Conservation (phyloP, 495 filamentous ascomycete genomes). For the Talaromyces wortmannii region DNA sequence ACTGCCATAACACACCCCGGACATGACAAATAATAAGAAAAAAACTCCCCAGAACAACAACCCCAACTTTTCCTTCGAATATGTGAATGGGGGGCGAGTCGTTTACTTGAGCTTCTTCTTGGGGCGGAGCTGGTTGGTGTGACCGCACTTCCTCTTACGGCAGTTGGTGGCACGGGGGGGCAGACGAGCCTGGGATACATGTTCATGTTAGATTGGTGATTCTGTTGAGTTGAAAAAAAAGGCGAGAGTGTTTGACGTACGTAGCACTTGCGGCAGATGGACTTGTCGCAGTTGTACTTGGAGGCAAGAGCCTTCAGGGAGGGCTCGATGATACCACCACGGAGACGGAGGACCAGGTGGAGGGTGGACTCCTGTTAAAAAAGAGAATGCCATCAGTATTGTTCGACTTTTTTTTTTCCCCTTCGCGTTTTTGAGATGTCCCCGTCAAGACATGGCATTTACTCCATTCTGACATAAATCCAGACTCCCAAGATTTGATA, state of each 20-base stretch:
- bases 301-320: conserved; percentile 95
- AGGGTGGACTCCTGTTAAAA: conserved; percentile 85
- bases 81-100: conserved; percentile 9
- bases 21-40: not conserved
- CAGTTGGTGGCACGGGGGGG: conserved; percentile 98
- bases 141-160: conserved; percentile 99
- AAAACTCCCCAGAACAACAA: not conserved
- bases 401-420: not conserved
- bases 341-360: conserved; percentile 97
- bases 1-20: not conserved
- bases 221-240: not conserved
- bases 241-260: conserved; percentile 41
- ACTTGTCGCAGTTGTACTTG: conserved; percentile 99
- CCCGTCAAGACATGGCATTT: not conserved
- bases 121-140: conserved; percentile 98
- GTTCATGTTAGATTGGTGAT: not conserved
- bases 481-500: not conserved
- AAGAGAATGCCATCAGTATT: conserved; percentile 16
- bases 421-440: not conserved
- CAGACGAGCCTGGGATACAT: conserved; percentile 66
- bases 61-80: not conserved
- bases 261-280: conserved; percentile 99
- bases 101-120: conserved; percentile 99
- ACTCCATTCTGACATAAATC: not conserved
- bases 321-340: conserved; percentile 99